Conservation (phyloP, 106 monocot genomes). For the Allium cepa region DNA sequence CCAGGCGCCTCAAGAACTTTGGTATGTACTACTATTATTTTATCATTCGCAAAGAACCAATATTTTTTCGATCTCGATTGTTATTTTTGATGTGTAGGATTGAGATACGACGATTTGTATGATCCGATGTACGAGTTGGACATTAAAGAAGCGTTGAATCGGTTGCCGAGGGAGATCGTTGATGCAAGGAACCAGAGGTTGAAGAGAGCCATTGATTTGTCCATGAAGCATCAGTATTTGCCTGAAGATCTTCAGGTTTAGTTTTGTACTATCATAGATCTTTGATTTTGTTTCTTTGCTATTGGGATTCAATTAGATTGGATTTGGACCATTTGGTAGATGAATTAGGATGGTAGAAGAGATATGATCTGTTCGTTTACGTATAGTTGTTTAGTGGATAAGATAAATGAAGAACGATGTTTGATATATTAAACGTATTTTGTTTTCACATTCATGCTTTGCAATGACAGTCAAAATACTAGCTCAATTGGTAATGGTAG, state of each 20-base stretch:
- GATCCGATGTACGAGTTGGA: slow-evolving; percentile 77
- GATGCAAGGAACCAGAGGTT: slow-evolving; percentile 85
- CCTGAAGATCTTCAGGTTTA: slow-evolving; percentile 54
- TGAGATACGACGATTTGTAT: slow-evolving; percentile 79
- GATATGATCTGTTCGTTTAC: no score
- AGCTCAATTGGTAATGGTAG: no score
- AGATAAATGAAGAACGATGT: no score
- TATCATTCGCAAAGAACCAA: not conserved
- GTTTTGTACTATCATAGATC: no score
- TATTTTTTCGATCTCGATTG: not conserved
- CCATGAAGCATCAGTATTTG: slow-evolving; percentile 93
- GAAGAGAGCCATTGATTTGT: slow-evolving; percentile 89
- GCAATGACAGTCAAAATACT: no score
- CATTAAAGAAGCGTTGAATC: slow-evolving; percentile 77
- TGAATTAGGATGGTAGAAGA: no score
- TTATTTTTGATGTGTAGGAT: slow-evolving; percentile 26
- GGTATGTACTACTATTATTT: slow-evolving; percentile 13
- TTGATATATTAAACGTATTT: no score
- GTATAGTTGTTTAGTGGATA: no score
- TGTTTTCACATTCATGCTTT: no score
- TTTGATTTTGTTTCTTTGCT: not conserved
- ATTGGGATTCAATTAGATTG: no score
- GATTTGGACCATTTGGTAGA: no score
- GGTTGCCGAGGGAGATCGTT: slow-evolving; percentile 74
- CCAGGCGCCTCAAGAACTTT: slow-evolving; percentile 58